Evolutionary conservation across 2,329 filamentous ascomycete genomes (phyloP).

Genomic region (Teratosphaeria epicoccoides): DNA sequence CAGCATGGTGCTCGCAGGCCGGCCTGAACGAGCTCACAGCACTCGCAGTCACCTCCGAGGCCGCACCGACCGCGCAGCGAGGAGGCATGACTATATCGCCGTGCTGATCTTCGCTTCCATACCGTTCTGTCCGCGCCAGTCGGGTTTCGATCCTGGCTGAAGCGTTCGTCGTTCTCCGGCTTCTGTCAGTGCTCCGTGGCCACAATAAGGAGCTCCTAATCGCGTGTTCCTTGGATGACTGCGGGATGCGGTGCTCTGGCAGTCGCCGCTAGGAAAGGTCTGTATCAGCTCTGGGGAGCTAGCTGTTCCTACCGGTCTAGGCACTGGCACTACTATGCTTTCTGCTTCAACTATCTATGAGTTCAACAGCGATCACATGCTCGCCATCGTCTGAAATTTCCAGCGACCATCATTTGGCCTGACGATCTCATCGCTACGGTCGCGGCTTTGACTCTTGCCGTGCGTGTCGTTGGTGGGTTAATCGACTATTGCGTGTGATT

Average conservation of each 20-base stretch:
- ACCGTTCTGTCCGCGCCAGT: conserved; percentile 54
- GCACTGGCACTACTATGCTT: conserved; percentile 58
- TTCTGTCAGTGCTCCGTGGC: conserved; percentile 49
- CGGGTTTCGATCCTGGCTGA: conserved; percentile 53
- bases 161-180: conserved; percentile 47
- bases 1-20: conserved; percentile 52
- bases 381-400: background rate
- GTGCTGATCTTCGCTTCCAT: conserved; percentile 51
- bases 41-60: conserved; percentile 55
- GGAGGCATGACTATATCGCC: conserved; percentile 54
- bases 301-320: conserved; percentile 47
- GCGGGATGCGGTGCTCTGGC: conserved; percentile 36
- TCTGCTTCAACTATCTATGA: conserved; percentile 51
- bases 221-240: conserved; percentile 55
- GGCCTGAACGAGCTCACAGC: conserved; percentile 60
- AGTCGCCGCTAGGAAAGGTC: conserved; percentile 21
- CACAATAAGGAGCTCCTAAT: conserved; percentile 52
- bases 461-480: conserved; percentile 57
- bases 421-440: conserved; percentile 61
- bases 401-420: conserved; percentile 55
- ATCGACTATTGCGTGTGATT: conserved; percentile 39
- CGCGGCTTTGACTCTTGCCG: conserved; percentile 56
- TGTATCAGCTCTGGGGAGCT: conserved; percentile 20
- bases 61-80: conserved; percentile 54
- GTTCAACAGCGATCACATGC: background rate